These are phyloP conservation scores for Flaveria floridana DNA, from an alignment of 140 eudicot species.

Conservation along the genomic window DNA sequence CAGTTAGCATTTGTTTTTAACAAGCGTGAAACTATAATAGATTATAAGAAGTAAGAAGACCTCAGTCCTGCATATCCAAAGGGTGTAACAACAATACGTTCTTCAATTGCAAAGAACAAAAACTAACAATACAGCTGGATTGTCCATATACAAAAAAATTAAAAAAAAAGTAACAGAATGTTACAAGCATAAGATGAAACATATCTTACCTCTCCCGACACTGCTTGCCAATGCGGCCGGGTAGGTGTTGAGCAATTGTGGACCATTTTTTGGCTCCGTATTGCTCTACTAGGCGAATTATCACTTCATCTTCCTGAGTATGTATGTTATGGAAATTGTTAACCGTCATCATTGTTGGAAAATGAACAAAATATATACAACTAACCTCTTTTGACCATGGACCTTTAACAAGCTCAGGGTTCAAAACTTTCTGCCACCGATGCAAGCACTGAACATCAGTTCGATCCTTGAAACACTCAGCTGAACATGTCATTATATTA, in stretches of 20 bases:
- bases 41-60: not conserved
- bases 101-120: conserved; percentile 7
- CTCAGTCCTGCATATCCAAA: not conserved
- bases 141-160: too few relatives aligned
- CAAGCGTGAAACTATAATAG: not conserved
- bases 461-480: conserved; percentile 94
- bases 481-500: conserved; percentile 43
- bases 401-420: conserved; percentile 96
- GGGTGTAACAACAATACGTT: not conserved
- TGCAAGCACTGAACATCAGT: conserved; percentile 98
- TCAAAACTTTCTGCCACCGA: conserved; percentile 95
- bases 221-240: conserved; percentile 97
- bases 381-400: conserved; percentile 98
- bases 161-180: not conserved
- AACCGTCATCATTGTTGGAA: not conserved
- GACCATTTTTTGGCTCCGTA: conserved; percentile 98
- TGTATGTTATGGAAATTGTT: conserved; percentile 2
- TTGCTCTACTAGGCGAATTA: conserved; percentile 69
- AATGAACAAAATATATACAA: not conserved
- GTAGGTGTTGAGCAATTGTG: conserved; percentile 84
- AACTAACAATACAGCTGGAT: not conserved
- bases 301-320: conserved; percentile 86
- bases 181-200: conserved; percentile 11
- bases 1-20: not conserved
- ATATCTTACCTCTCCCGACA: conserved; percentile 79